Base-by-base conservation (phyloP, 768 basidiomycete genomes). In the Coprinopsis marcescibilis region DNA sequence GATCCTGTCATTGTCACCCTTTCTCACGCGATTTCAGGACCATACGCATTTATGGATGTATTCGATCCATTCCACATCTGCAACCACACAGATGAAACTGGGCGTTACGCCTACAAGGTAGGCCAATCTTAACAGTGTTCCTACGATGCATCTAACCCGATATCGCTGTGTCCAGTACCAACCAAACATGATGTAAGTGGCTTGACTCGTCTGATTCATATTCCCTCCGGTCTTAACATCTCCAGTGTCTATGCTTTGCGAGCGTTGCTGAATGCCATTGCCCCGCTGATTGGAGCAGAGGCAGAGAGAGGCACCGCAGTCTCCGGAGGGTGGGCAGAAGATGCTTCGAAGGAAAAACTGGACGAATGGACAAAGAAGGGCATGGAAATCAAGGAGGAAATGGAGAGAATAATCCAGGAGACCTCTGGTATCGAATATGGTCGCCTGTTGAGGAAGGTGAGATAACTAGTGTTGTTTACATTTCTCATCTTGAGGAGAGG, bases 31-130 rank as follows among this genome's bases (percentile, higher is more conserved):
- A 25, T 19, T 8, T 17, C 52, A 83, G 90, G 89, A 6, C 93
- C 93, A 24, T 96, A 85, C 53, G 88, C 90, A 0, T 94, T 91
- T 66, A 96, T 95, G 93, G 94, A 97, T 59, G 79, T 92, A 3
- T 97, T 86, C 55, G 84, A 95, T 53, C 61, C 79, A 0, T 66
- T 70, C 43, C 94, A 96, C 55, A 84, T 97, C 45, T 97, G 94
- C 69, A 98, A 94, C 55, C 91, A 94, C 61, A 79, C 80, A 1
- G 92, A 96, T 56, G 76, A 78, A 39, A 73, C 71, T 46, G 87
- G 86, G 13, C 74, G 89, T 35, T 93, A 92, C 55, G 73, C 86
- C 1, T 93, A 89, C 66, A 72, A 67, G 53, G 72, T 72, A 45
- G 20, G 52, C n/a, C n/a, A n/a, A n/a, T n/a, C n/a, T n/a, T n/a